Evolutionary conservation across 1,284 basidiomycete genomes (phyloP).

Genomic region (Cutaneotrichosporon sp.): DNA sequence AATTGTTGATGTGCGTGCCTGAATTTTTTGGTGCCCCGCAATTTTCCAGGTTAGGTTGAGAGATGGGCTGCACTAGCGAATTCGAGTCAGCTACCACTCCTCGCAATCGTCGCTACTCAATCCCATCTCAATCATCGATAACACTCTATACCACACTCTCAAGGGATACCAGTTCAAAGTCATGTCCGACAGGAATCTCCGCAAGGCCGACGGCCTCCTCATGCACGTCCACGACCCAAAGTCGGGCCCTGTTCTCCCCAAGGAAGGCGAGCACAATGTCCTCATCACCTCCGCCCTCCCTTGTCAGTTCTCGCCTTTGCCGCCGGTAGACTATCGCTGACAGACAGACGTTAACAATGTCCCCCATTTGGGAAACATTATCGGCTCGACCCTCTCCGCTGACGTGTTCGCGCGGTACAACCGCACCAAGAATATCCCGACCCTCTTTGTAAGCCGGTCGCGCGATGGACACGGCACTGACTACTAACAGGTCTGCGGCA

Average conservation of each 20-base stretch:
- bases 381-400: slow-evolving; percentile 79
- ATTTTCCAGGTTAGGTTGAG: slow-evolving; percentile 3
- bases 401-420: slow-evolving; percentile 91
- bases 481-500: slow-evolving; percentile 76
- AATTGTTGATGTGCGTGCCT: slow-evolving; percentile 8
- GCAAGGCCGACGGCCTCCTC: slow-evolving; percentile 47
- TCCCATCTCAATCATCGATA: background rate
- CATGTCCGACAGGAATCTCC: slow-evolving; percentile 32
- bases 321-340: background rate
- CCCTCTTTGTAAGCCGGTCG: slow-evolving; percentile 47
- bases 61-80: too few relatives aligned
- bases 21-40: slow-evolving; percentile 1
- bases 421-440: slow-evolving; percentile 57
- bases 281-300: slow-evolving; percentile 95
- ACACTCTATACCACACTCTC: background rate
- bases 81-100: slow-evolving; percentile 7
- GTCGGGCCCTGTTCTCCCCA: slow-evolving; percentile 61
- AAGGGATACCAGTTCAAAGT: slow-evolving; percentile 16
- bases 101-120: background rate
- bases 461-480: background rate
- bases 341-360: slow-evolving; percentile 87
- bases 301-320: slow-evolving; percentile 53
- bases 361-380: slow-evolving; percentile 98
- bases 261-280: slow-evolving; percentile 79
- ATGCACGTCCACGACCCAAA: slow-evolving; percentile 54